phyloP scores from a whole-genome alignment of 257 asterid genomes.

The Linderniella brevidens region DNA sequence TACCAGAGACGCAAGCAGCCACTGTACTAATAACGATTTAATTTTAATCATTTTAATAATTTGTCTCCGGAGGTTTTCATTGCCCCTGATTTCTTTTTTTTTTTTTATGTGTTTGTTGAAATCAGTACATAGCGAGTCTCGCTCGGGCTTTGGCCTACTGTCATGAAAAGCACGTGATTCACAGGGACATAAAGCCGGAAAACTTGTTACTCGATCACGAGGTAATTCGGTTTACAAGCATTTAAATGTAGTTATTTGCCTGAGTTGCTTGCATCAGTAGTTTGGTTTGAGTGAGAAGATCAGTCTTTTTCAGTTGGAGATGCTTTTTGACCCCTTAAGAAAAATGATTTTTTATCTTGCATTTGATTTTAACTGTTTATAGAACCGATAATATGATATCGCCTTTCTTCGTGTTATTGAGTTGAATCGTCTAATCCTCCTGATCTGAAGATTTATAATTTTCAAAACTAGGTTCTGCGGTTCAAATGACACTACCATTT shows the following conservation, averaged over 20 bases:
- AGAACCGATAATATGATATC: too few species aligned
- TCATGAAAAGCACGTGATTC: conserved; percentile 87
- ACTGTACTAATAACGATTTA: conserved; percentile 11
- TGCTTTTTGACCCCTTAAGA: too few species aligned
- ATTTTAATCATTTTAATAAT: background rate
- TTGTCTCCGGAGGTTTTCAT: background rate
- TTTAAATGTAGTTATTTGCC: background rate
- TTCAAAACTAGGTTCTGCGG: too few species aligned
- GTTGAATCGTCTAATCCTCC: too few species aligned
- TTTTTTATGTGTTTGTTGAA: conserved; percentile 6
- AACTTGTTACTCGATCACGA: conserved; percentile 89
- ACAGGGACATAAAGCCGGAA: conserved; percentile 97
- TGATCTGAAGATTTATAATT: too few species aligned
- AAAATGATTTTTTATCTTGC: too few species aligned
- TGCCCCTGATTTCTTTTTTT: conserved; percentile 7
- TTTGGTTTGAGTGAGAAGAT: too few species aligned
- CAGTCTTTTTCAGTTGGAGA: too few species aligned
- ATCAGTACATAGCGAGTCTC: conserved; percentile 72
- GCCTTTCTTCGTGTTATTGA: too few species aligned
- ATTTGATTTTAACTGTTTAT: too few species aligned
- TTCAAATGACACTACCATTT: too few species aligned
- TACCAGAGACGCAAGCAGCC: conserved; percentile 75
- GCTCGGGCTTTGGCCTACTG: conserved; percentile 77
- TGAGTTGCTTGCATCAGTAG: too few species aligned
- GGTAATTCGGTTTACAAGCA: conserved; percentile 22